Percentiles rank a stretch among this genome's conserved stretches.
Conservation (phyloP, 2,329 filamentous ascomycete genomes). For the Delphinella strobiligena region DNA sequence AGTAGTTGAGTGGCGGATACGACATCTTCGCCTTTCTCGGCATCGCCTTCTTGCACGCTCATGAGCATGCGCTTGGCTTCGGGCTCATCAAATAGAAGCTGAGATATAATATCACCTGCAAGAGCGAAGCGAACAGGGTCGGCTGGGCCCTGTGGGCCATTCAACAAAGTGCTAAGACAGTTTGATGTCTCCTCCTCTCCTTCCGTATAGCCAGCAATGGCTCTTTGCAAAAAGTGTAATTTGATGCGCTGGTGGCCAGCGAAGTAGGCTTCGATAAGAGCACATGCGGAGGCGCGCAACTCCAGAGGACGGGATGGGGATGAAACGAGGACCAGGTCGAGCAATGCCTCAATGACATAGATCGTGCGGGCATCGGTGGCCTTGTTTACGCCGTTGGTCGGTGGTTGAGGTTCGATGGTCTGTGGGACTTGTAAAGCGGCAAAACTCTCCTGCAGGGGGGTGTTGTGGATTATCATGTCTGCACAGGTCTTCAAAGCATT, state of each 20-base stretch:
- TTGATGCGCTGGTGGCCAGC: conserved; percentile 69
- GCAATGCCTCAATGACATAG: conserved; percentile 86
- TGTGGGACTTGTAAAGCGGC: conserved; percentile 67
- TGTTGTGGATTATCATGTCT: conserved; percentile 75
- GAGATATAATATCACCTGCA: conserved; percentile 73
- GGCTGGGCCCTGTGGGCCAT: conserved; percentile 48
- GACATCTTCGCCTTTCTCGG: conserved; percentile 81
- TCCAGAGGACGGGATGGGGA: conserved; percentile 59
- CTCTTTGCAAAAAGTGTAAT: conserved; percentile 73
- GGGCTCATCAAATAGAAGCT: conserved; percentile 68
- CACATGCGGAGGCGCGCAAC: conserved; percentile 70
- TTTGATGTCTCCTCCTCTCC: conserved; percentile 69
- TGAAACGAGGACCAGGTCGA: conserved; percentile 67
- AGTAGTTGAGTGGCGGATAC: conserved; percentile 87
- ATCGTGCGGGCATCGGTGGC: conserved; percentile 28
- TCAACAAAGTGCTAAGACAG: conserved; percentile 70
- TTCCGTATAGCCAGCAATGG: conserved; percentile 73
- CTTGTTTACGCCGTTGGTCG: conserved; percentile 41
- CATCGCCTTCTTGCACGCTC: conserved; percentile 78
- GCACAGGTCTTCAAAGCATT: conserved; percentile 80
- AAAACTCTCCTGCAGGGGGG: conserved; percentile 73
- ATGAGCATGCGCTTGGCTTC: conserved; percentile 71
- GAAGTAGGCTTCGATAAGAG: conserved; percentile 90
- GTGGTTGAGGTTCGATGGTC: conserved; percentile 17
- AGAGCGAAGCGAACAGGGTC: conserved; percentile 76